Percentiles rank a stretch among this genome's conserved stretches.
Evolutionary conservation across 2,329 filamentous ascomycete species (phyloP).

Genomic region (Fusarium concolor): DNA sequence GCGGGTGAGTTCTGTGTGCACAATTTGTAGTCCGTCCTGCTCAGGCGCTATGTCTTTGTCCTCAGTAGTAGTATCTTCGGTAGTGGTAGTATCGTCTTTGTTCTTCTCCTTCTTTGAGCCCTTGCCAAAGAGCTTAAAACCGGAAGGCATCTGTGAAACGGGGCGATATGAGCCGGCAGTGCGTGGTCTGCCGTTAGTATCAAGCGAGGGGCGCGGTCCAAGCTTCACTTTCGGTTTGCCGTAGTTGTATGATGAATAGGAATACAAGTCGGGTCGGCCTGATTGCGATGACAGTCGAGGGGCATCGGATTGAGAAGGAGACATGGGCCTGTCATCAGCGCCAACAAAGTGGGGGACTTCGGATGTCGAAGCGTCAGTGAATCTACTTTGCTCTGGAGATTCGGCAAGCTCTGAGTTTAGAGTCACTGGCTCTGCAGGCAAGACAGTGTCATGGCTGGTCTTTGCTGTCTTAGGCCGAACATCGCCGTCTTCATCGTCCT

Average conservation of each 20-base stretch:
- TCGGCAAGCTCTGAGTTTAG: slow-evolving; percentile 65
- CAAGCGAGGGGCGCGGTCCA: slow-evolving; percentile 83
- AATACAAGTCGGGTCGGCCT: slow-evolving; percentile 62
- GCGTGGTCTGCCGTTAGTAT: slow-evolving; percentile 70
- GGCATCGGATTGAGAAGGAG: slow-evolving; percentile 60
- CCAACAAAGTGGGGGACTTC: slow-evolving; percentile 66
- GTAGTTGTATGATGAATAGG: slow-evolving; percentile 61
- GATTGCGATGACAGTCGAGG: slow-evolving; percentile 65
- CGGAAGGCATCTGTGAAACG: slow-evolving; percentile 81
- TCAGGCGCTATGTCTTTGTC: slow-evolving; percentile 51
- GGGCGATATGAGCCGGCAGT: slow-evolving; percentile 74
- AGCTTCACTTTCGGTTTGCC: slow-evolving; percentile 87
- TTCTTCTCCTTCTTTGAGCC: slow-evolving; percentile 61
- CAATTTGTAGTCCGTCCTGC: slow-evolving; percentile 48
- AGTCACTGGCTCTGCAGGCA: slow-evolving; percentile 55
- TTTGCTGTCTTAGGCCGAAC: slow-evolving; percentile 45
- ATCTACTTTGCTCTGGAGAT: slow-evolving; percentile 62
- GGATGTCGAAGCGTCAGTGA: slow-evolving; percentile 58
- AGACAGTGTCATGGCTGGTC: slow-evolving; percentile 45
- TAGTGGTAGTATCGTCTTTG: slow-evolving; percentile 43
- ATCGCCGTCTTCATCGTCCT: slow-evolving; percentile 58
- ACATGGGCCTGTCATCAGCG: slow-evolving; percentile 57
- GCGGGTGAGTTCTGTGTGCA: slow-evolving; percentile 44
- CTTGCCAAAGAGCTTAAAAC: slow-evolving; percentile 77
- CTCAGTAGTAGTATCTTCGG: slow-evolving; percentile 53